Evolutionary conservation across 2,329 filamentous ascomycete species (phyloP).

Genomic region (Chalara sp.): DNA sequence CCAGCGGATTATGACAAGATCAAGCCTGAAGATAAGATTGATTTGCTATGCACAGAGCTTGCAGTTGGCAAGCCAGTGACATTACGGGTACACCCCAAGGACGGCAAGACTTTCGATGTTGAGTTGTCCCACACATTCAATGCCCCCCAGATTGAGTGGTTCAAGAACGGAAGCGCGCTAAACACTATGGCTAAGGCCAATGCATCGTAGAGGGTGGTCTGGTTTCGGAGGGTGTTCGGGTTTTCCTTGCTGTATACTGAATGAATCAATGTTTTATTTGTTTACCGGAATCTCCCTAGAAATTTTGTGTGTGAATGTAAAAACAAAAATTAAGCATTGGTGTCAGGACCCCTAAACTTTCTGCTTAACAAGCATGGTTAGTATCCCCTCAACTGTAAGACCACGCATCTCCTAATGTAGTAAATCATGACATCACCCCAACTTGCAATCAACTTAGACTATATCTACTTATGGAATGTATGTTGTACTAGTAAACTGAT

Average conservation of each 20-base stretch:
- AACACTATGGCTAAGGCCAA: conserved; percentile 91
- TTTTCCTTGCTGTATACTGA: neutral
- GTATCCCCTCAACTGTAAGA: no score
- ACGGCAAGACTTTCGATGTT: conserved; percentile 73
- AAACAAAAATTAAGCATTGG: no score
- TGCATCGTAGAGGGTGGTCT: conserved; percentile 8
- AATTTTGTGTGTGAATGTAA: no score
- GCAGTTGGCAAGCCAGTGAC: conserved; percentile 90
- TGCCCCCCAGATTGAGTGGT: conserved; percentile 96
- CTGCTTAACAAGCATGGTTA: no score
- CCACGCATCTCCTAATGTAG: no score
- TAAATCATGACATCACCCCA: no score
- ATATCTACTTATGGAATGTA: no score
- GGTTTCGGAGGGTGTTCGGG: neutral
- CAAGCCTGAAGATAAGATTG: conserved; percentile 82
- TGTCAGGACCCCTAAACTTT: no score
- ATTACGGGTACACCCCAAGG: conserved; percentile 84
- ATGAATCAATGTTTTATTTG: neutral
- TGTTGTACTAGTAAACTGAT: no score
- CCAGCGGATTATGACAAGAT: conserved; percentile 98
- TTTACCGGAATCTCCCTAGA: no score
- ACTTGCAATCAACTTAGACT: no score
- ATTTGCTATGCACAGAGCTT: conserved; percentile 82
- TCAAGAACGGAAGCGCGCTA: conserved; percentile 93
- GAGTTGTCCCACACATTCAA: conserved; percentile 95